These are phyloP conservation scores for Tirmania nivea DNA, from an alignment of 495 filamentous ascomycete genomes.

Conservation along the genomic window DNA sequence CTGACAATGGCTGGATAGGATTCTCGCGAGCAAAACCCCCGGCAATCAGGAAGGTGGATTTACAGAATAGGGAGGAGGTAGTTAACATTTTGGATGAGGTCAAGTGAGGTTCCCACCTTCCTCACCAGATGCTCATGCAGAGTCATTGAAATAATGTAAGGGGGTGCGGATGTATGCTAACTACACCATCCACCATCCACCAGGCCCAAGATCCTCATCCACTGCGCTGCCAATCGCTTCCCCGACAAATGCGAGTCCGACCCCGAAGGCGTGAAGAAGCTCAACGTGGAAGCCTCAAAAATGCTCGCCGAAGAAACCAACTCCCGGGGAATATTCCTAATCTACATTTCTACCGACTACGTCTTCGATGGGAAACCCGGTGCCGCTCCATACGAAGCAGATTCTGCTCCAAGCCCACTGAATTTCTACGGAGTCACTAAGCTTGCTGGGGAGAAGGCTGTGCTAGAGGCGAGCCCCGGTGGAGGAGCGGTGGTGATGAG, in stretches of 20 bases:
- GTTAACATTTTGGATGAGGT: constrained; percentile 35
- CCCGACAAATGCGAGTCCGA: constrained; percentile 67
- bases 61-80: constrained; percentile 39
- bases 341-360: constrained; percentile 94
- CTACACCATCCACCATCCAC: too few relatives aligned
- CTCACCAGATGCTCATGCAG: too few relatives aligned
- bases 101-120: too few relatives aligned
- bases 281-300: constrained; percentile 52
- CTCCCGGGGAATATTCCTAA: constrained; percentile 39
- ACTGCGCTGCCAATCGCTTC: constrained; percentile 82
- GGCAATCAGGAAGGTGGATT: constrained; percentile 52
- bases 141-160: too few relatives aligned
- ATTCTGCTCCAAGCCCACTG: constrained; percentile 41
- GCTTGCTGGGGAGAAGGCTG: constrained; percentile 57
- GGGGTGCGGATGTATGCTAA: too few relatives aligned
- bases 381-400: constrained; percentile 53
- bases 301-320: constrained; percentile 44
- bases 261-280: constrained; percentile 45
- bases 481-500: constrained; percentile 45
- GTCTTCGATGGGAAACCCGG: constrained; percentile 65
- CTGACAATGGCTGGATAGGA: not conserved
- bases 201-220: constrained; percentile 64
- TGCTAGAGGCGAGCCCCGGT: constrained; percentile 34
- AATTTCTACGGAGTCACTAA: constrained; percentile 84
- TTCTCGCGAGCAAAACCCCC: constrained; percentile 49